A percentile compares a stretch with the other conserved stretches of the same genome.
These are phyloP conservation scores for Cercospora sesami DNA, from an alignment of 2,329 filamentous ascomycete genomes.

Conservation along the genomic window DNA sequence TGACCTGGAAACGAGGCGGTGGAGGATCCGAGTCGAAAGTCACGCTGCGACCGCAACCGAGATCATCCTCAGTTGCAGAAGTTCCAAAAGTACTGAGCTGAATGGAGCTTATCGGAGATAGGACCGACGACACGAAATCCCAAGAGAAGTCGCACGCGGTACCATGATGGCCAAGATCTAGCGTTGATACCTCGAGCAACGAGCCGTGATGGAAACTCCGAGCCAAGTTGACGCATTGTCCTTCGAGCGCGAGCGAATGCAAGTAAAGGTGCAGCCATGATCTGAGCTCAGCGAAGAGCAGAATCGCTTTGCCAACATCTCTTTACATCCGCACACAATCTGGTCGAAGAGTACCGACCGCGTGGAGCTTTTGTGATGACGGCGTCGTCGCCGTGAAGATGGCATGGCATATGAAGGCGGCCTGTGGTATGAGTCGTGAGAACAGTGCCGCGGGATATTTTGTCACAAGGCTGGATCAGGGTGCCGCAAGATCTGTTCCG, in stretches of 20 bases:
- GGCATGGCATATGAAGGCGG: no score
- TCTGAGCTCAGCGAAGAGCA: neutral
- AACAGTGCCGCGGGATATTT: neutral
- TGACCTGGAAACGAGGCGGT: neutral
- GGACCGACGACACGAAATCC: neutral
- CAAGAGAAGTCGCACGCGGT: neutral
- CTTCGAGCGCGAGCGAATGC: neutral
- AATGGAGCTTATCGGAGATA: neutral
- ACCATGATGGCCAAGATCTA: neutral
- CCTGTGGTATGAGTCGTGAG: no score
- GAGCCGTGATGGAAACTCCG: neutral
- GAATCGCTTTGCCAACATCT: neutral
- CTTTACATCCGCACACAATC: neutral
- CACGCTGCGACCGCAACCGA: neutral
- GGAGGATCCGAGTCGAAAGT: neutral
- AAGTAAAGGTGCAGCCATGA: neutral
- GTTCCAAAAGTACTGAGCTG: neutral
- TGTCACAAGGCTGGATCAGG: neutral
- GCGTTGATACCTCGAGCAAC: neutral
- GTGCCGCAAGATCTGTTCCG: neutral
- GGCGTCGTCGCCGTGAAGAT: no score
- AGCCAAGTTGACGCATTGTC: neutral
- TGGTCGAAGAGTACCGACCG: neutral
- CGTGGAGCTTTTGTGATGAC: neutral
- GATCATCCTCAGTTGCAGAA: neutral